phyloP scores from a whole-genome alignment of 805 yeast species.

The Myxozyma monticola region DNA sequence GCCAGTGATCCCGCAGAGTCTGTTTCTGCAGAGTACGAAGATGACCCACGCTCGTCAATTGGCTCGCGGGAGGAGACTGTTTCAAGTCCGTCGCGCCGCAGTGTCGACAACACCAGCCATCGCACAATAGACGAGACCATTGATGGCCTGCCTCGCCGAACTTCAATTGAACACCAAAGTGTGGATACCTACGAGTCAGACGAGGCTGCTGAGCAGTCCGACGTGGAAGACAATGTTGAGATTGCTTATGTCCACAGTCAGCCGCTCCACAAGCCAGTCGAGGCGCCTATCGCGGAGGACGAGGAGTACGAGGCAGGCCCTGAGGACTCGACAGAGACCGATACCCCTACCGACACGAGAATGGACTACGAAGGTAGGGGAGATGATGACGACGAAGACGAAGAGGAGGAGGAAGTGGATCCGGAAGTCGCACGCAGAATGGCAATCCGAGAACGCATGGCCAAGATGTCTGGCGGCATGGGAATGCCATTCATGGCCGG shows the following conservation, averaged over 20 bases:
- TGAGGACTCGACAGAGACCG: constrained; percentile 19
- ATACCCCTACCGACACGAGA: constrained; percentile 28
- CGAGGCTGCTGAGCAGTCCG: constrained; percentile 7
- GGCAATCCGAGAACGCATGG: constrained; percentile 88
- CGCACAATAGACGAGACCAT: neutral
- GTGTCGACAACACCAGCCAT: neutral
- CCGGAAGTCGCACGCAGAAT: constrained; percentile 74
- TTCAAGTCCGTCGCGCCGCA: neutral
- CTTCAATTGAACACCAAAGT: constrained; percentile 2
- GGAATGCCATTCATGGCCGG: constrained; percentile 51
- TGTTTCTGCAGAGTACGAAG: constrained; percentile 24
- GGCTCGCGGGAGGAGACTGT: neutral
- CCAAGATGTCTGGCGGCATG: constrained; percentile 86
- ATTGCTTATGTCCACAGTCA: neutral
- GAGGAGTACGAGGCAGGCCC: constrained; percentile 9
- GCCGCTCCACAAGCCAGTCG: neutral
- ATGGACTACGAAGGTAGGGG: constrained; percentile 42
- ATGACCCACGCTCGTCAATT: neutral
- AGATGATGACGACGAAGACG: constrained; percentile 53
- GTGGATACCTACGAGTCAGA: neutral
- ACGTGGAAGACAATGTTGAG: constrained; percentile 14
- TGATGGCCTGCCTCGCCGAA: neutral
- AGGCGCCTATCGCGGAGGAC: constrained; percentile 3
- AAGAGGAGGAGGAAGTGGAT: constrained; percentile 61
- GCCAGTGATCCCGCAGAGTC: constrained; percentile 21